A percentile compares a stretch with the other conserved stretches of the same genome.
Conservation (phyloP, 1,139 yeast genomes). For the Debaryomycetaceae sp. region DNA sequence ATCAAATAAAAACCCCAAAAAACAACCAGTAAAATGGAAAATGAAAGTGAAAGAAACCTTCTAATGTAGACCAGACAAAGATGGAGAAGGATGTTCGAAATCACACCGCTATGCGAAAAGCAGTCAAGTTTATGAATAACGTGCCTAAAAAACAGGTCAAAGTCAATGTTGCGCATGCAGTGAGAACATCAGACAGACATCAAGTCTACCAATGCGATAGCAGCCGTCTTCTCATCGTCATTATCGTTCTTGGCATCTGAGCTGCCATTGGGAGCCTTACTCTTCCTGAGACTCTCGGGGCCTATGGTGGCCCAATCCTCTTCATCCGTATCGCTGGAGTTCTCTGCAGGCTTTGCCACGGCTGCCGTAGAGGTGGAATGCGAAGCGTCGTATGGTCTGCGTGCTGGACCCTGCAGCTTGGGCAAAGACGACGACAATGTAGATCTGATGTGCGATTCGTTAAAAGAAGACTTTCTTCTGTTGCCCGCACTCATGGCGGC, state of each 20-base stretch:
- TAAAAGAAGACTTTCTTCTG: constrained; percentile 42
- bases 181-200: constrained; percentile 28
- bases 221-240: constrained; percentile 53
- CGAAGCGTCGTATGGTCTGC: constrained; percentile 1
- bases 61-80: no score
- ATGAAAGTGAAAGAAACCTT: no score
- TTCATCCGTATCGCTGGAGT: constrained; percentile 67
- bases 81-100: no score
- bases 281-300: constrained; percentile 51
- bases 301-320: constrained; percentile 95
- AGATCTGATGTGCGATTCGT: constrained; percentile 41
- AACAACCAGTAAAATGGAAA: no score
- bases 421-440: constrained; percentile 35
- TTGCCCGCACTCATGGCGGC: constrained; percentile 19
- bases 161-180: no score
- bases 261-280: constrained; percentile 3
- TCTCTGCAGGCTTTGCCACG: constrained; percentile 1
- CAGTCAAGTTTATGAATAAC: no score
- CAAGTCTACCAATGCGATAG: constrained; percentile 59
- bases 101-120: no score
- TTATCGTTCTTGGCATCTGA: constrained; percentile 8
- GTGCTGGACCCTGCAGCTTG: constrained; percentile 5
- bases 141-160: no score
- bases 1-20: no score
- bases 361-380: neutral